These are phyloP conservation scores for Solanum clarkiae DNA, from an alignment of 257 asterid species.

Conservation along the genomic window DNA sequence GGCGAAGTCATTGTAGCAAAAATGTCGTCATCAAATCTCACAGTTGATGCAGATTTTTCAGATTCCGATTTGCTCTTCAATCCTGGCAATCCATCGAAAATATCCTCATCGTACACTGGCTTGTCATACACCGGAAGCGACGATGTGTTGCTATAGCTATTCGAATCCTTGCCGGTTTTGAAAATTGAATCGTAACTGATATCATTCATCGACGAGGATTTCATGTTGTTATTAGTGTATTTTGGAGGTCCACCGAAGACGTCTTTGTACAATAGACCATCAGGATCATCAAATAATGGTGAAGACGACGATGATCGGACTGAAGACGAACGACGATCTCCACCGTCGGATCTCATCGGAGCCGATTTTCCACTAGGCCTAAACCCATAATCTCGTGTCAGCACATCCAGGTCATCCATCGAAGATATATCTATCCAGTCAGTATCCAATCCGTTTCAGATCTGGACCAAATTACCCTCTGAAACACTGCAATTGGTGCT, in stretches of 20 bases:
- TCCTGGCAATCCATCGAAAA: slow-evolving; percentile 88
- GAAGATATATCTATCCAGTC: background rate
- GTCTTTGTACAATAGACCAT: slow-evolving; percentile 40
- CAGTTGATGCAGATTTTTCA: slow-evolving; percentile 13
- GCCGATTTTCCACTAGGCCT: slow-evolving; percentile 73
- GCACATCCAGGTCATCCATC: slow-evolving; percentile 86
- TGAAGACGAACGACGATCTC: slow-evolving; percentile 47
- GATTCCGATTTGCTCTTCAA: slow-evolving; percentile 51
- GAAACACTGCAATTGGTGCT: slow-evolving; percentile 6
- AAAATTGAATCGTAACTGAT: slow-evolving; percentile 56
- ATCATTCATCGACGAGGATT: slow-evolving; percentile 23
- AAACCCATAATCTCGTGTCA: slow-evolving; percentile 66
- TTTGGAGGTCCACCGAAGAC: slow-evolving; percentile 74
- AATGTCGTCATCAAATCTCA: slow-evolving; percentile 50
- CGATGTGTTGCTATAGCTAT: slow-evolving; percentile 27
- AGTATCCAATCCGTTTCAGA: slow-evolving; percentile 18
- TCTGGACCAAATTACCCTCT: slow-evolving; percentile 24
- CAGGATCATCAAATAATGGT: slow-evolving; percentile 8
- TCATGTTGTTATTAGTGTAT: slow-evolving; percentile 16
- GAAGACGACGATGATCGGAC: slow-evolving; percentile 19
- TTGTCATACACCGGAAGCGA: slow-evolving; percentile 79
- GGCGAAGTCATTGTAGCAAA: slow-evolving; percentile 47
- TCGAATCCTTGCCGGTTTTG: slow-evolving; percentile 4
- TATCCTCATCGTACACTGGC: slow-evolving; percentile 93
- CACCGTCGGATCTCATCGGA: slow-evolving; percentile 78